Base-by-base conservation (phyloP, 352 stramenopile genomes). In the Hyphochytrium catenoides region DNA sequence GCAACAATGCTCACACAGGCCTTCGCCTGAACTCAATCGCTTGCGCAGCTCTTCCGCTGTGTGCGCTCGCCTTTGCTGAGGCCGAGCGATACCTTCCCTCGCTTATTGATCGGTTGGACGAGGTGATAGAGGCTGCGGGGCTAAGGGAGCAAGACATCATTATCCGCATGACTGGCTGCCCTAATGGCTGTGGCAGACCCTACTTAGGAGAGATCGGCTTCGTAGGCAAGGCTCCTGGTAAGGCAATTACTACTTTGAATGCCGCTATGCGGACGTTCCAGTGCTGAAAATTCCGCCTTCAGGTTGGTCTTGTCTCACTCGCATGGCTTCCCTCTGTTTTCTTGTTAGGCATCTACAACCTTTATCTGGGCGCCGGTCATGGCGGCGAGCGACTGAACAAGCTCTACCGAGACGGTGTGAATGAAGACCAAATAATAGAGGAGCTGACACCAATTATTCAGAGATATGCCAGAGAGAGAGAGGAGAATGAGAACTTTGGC, bases 201-300 rank as follows among this genome's bases (percentile, higher is more conserved):
- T 96, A 95, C 67, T 81, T 97, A 67, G 88, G 86, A 15, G 88
- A 97, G 59, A 74, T 97, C 31, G 88, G 77, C 34, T 95, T 96
- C 46, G 84, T 97, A 19, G 88, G 88, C 35, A 84, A 94, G 54
- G 87, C 83, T 26, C 69, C 84, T 1, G 86, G n/a, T n/a, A n/a
- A n/a, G n/a, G n/a, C n/a, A n/a, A n/a, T n/a, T n/a, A n/a, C n/a
- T n/a, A n/a, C n/a, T n/a, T n/a, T n/a, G n/a, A n/a, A n/a, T n/a
- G n/a, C n/a, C n/a, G n/a, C n/a, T n/a, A n/a, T n/a, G n/a, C n/a
- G n/a, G n/a, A n/a, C n/a, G n/a, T n/a, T n/a, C n/a, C n/a, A n/a
- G n/a, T n/a, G n/a, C n/a, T n/a, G n/a, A n/a, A n/a, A n/a, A n/a
- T n/a, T n/a, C n/a, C n/a, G n/a, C n/a, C n/a, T n/a, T n/a, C n/a